Base-by-base conservation (phyloP, 1,284 basidiomycete species). In the Papiliotrema nemorosa region DNA sequence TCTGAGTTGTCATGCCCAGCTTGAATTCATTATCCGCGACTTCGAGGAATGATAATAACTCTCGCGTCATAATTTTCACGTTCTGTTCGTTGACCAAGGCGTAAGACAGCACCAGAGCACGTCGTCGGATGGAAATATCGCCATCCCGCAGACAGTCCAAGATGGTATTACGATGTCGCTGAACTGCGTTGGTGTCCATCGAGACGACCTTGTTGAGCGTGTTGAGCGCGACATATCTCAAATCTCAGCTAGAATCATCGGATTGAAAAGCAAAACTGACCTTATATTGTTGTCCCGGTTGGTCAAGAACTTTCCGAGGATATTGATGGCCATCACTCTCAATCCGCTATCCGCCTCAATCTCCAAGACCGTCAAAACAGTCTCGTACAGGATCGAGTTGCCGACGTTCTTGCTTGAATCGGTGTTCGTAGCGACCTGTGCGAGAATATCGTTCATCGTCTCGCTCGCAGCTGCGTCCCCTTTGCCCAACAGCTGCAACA, bases 11-110 rank as follows among this genome's bases (percentile, higher is more conserved):
- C 84, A 98, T 87, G 1, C 90, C 88, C 3, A 91, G 81, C 77
- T 99, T 99, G 80, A 98, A 99, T 74, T 99, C 96, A 64, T 96
- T 94, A 71, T 99, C 96, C 20, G 96, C 92, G 18, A 97, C 90
- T 67, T 98, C 94, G 18, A 99, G 80, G 82, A 98, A 98, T 0
- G 91, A 88, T 34, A 98, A 80, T 21, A 98, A 79, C 68, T 98
- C 96, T 49, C 93, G 80, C 43, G 91, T 90, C 54, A 98, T 83
- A 43, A 97, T 82, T 34, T 90, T 85, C 36, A 99, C 90, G 67
- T 97, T 98, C 66, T 84, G 80, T 66, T 97, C 94, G 73, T 97
- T 97, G 74, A 97, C 93, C 49, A 99, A 82, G 0, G 94, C 94
- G 70, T 98, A 99, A 16, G 92, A 96, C 3, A 99, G 82, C 73